Percentiles rank a stretch among this genome's conserved stretches.
Conservation (phyloP, 2,329 filamentous ascomycete genomes). For the Cordyceps farinosa region DNA sequence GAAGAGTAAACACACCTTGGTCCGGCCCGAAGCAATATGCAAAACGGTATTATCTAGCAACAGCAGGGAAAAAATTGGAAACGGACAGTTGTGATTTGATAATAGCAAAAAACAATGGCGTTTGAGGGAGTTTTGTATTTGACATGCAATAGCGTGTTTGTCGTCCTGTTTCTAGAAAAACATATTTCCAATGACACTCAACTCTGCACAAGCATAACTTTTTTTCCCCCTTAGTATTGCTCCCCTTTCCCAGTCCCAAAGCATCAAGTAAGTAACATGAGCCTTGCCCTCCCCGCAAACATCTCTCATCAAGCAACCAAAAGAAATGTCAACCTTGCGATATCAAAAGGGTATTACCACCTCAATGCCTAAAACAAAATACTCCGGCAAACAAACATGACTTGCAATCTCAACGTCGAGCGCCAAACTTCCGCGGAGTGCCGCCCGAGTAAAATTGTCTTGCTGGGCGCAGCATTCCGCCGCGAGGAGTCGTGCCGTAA, state of each 20-base stretch:
- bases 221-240: neutral
- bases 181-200: neutral
- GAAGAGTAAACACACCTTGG: neutral
- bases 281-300: neutral
- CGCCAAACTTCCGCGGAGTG: neutral
- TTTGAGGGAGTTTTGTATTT: neutral
- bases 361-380: too few species aligned
- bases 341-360: neutral
- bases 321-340: too few species aligned
- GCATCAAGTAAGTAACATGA: neutral
- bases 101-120: slow-evolving; percentile 3
- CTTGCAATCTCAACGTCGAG: neutral
- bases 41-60: neutral
- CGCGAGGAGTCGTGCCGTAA: neutral
- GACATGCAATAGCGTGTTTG: slow-evolving; percentile 5
- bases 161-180: slow-evolving; percentile 5
- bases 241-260: neutral
- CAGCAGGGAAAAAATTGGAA: neutral
- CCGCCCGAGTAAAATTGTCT: neutral
- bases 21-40: neutral
- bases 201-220: neutral
- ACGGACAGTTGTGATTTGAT: neutral
- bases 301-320: neutral
- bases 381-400: too few species aligned
- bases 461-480: neutral